phyloP scores from a whole-genome alignment of 2,329 filamentous ascomycete species.

The Talaromyces verruculosus region DNA sequence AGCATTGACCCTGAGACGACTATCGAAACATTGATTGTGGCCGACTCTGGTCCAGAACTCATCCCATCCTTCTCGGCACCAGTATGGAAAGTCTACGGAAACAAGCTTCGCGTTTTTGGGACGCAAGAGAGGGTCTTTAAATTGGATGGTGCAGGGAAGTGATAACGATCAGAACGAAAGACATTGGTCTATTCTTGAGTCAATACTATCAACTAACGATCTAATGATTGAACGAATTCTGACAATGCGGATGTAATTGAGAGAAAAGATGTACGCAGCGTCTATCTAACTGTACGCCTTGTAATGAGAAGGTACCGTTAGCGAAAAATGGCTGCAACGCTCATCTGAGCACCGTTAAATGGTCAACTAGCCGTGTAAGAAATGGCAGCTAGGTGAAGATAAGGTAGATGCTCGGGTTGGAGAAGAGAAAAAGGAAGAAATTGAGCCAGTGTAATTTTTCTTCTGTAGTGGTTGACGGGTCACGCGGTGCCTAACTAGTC shows the following conservation, averaged over 20 bases:
- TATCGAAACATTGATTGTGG: background rate
- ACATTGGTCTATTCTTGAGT: background rate
- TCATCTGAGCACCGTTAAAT: slow-evolving; percentile 87
- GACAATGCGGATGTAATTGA: background rate
- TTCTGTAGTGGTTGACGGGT: slow-evolving; percentile 28
- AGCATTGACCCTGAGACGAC: background rate
- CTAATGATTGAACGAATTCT: background rate
- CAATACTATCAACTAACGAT: background rate
- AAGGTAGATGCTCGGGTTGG: slow-evolving; percentile 74
- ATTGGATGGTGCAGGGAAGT: slow-evolving; percentile 19
- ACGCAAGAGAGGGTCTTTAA: slow-evolving; percentile 54
- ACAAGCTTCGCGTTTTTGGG: slow-evolving; percentile 61
- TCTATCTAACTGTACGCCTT: slow-evolving; percentile 97
- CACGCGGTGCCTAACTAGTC: slow-evolving; percentile 26
- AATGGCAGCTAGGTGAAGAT: slow-evolving; percentile 77
- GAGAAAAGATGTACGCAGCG: slow-evolving; percentile 68
- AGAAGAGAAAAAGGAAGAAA: slow-evolving; percentile 37
- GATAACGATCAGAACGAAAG: background rate
- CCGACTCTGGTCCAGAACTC: slow-evolving; percentile 38
- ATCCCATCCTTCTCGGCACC: slow-evolving; percentile 54
- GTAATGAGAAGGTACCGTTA: slow-evolving; percentile 83
- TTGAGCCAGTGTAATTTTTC: slow-evolving; percentile 28
- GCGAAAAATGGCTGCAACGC: slow-evolving; percentile 91
- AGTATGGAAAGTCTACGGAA: slow-evolving; percentile 61
- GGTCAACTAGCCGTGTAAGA: slow-evolving; percentile 79